phyloP scores from a whole-genome alignment of 1,139 yeast species.

The Arxiozyma heterogenica region DNA sequence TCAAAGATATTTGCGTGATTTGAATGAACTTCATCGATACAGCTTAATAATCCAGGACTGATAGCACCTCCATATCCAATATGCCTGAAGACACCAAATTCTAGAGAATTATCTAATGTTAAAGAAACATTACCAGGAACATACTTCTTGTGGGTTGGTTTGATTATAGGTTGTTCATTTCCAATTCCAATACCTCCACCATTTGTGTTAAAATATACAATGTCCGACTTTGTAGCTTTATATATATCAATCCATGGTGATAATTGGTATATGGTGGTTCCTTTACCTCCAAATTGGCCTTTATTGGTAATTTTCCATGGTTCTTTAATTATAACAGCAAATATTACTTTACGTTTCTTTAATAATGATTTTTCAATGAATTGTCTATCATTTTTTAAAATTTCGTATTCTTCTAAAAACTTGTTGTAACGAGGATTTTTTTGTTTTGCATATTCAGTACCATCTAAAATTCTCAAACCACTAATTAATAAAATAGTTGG shows the following conservation, averaged over 20 bases:
- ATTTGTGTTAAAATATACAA: constrained; percentile 52
- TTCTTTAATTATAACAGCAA: constrained; percentile 51
- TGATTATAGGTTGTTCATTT: constrained; percentile 48
- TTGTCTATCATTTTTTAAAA: constrained; percentile 33
- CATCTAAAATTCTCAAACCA: constrained; percentile 49
- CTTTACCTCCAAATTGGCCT: constrained; percentile 56
- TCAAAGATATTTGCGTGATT: constrained; percentile 39
- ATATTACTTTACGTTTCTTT: constrained; percentile 38
- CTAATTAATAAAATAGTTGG: constrained; percentile 65
- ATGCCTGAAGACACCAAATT: constrained; percentile 73
- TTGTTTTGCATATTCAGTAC: constrained; percentile 24
- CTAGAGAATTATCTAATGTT: constrained; percentile 68
- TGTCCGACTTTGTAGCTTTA: constrained; percentile 29
- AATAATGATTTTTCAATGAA: constrained; percentile 15
- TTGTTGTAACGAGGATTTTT: constrained; percentile 42
- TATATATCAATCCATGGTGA: constrained; percentile 57
- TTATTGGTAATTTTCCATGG: constrained; percentile 79
- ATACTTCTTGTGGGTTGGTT: constrained; percentile 36
- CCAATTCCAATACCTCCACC: constrained; percentile 85
- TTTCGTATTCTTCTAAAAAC: constrained; percentile 47
- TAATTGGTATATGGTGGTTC: constrained; percentile 50
- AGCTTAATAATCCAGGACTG: constrained; percentile 27
- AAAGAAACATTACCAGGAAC: constrained; percentile 66
- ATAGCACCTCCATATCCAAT: constrained; percentile 45
- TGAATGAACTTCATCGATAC: constrained; percentile 16